These are phyloP conservation scores for Epicoccum sorghinum DNA, from an alignment of 2,329 filamentous ascomycete genomes.

Conservation along the genomic window DNA sequence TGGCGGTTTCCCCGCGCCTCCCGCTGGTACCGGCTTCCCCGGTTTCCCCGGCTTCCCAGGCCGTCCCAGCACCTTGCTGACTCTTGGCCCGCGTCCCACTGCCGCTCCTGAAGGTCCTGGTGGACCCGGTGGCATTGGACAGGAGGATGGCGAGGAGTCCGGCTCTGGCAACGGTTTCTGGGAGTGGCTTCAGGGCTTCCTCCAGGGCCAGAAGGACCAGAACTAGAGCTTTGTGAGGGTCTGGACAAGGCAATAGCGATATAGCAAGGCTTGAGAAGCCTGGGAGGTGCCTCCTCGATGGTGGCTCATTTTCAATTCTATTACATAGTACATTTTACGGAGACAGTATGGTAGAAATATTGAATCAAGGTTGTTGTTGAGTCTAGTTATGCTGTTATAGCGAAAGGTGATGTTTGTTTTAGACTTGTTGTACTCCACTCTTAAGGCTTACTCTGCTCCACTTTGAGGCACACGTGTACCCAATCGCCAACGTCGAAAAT, in stretches of 20 bases:
- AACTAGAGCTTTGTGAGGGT: not conserved
- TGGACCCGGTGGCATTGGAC: constrained; percentile 1
- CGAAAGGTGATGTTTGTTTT: no score
- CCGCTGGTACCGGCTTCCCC: constrained; percentile 6
- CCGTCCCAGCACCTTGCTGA: constrained; percentile 11
- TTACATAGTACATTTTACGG: not conserved
- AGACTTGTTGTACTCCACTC: no score
- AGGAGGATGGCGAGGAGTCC: no score
- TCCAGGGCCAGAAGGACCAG: not conserved
- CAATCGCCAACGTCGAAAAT: no score
- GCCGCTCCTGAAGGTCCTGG: constrained; percentile 10
- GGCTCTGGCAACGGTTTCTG: no score
- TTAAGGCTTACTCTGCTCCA: no score
- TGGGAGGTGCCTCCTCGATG: not conserved
- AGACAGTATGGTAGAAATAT: not conserved
- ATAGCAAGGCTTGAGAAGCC: no score
- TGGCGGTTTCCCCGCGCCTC: constrained; percentile 4
- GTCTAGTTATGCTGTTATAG: no score
- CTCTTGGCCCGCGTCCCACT: constrained; percentile 21
- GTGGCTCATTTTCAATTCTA: not conserved
- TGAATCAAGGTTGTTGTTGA: no score
- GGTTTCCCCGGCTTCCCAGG: constrained; percentile 13
- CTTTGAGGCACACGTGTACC: no score
- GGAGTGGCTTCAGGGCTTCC: not conserved
- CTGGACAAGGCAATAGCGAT: not conserved